Evolutionary conservation across 345 rosid genomes (phyloP).

Genomic region (Eucalyptus tenuipes): DNA sequence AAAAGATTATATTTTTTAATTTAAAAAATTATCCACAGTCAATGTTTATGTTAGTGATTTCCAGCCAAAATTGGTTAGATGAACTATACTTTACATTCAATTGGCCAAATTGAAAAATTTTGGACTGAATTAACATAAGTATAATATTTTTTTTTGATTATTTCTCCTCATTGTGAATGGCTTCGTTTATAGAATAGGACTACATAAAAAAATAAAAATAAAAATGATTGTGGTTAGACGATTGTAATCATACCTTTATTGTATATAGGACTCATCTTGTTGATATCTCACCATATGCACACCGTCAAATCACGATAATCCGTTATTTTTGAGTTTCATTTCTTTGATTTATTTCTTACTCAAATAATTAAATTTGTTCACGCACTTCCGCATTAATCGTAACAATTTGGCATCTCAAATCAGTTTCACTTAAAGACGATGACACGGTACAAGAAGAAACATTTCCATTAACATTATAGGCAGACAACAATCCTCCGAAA

Average conservation of each 20-base stretch:
- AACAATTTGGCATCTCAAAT: background rate
- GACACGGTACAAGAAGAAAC: background rate
- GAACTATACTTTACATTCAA: too few species aligned
- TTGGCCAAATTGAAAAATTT: too few species aligned
- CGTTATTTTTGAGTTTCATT: background rate
- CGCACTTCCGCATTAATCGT: background rate
- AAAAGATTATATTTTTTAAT: too few species aligned
- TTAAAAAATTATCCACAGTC: background rate
- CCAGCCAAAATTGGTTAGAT: rapidly evolving
- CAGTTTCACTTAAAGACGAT: background rate
- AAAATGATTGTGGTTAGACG: background rate
- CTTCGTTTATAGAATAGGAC: too few species aligned
- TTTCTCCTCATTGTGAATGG: too few species aligned
- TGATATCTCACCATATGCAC: background rate
- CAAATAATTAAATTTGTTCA: background rate
- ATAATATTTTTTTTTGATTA: too few species aligned
- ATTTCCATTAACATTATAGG: background rate
- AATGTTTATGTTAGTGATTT: background rate
- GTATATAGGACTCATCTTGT: background rate
- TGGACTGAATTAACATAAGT: background rate
- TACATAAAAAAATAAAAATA: too few species aligned
- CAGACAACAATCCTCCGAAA: background rate
- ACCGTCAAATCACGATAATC: background rate
- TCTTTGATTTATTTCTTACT: background rate
- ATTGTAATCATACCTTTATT: background rate